Base-by-base conservation (phyloP, 139 green algal species). In the Trebouxia sp. region DNA sequence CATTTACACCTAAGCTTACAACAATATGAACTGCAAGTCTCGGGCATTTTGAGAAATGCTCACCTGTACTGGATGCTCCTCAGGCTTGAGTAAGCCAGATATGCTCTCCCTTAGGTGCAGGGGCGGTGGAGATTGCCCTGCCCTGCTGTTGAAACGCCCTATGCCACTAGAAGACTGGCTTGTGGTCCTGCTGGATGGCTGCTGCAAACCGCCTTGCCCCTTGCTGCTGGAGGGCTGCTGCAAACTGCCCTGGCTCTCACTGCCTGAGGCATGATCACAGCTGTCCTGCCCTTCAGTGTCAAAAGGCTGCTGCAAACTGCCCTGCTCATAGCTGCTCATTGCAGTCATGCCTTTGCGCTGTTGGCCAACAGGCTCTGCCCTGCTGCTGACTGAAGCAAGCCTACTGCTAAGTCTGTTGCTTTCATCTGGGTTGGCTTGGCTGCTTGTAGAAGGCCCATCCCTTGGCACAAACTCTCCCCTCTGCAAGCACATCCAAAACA, bases 401-500 rank as follows among this genome's bases (percentile, higher is more conserved):
- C n/a, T 39, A 6, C n/a, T 35, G 4, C 55, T 66, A 28, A n/a
- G n/a, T 39, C 37, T n/a, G n/a, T 1, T 9, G 22, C 32, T 26
- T 17, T 26, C 53, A 14, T 8, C 6, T 26, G 11, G 12, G 55
- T 28, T 66, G n/a, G 14, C n/a, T 12, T 66, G 55, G 17, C 55
- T 66, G 55, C n/a, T 39, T 28, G 17, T 28, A 43, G 62, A 72
- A 30, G 20, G 32, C 32, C n/a, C n/a, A n/a, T 30, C 11, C 32
- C 32, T 42, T 28, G 62, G 32, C 32, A 72, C 62, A 72, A 72
- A 72, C 5, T 72, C 62, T 14, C 62, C 62, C 43, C 62, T 72
- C 62, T 72, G 62, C 37, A 72, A 28, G 17, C 55, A n/a, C 35
- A 28, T 6, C n/a, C n/a, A n/a, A n/a, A n/a, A n/a, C n/a, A n/a